Evolutionary conservation across 495 filamentous ascomycete genomes (phyloP).

Genomic region (Penicillium turbatum): DNA sequence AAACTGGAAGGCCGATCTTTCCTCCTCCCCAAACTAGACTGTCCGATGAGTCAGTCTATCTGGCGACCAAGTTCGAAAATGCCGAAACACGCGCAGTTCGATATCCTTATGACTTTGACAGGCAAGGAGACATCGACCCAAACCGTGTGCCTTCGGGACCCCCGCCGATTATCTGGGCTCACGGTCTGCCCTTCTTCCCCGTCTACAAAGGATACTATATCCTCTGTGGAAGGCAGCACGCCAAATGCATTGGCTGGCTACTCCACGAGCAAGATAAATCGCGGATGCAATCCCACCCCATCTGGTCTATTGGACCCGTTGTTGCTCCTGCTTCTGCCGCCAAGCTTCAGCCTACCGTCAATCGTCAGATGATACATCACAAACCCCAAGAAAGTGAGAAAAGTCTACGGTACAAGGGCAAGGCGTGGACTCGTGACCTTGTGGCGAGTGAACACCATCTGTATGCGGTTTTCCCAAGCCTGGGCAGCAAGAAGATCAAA

Average conservation of each 20-base stretch:
- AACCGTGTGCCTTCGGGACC: conserved; percentile 15
- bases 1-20: conserved; percentile 2
- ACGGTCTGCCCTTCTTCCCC: conserved; percentile 23
- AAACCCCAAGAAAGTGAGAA: conserved; percentile 1
- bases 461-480: conserved; percentile 3
- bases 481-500: background rate
- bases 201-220: conserved; percentile 23
- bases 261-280: background rate
- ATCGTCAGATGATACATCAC: conserved; percentile 12
- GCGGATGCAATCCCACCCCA: background rate
- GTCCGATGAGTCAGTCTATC: conserved; percentile 23
- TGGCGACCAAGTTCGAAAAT: conserved; percentile 15
- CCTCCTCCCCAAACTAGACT: conserved; percentile 16
- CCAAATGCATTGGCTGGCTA: conserved; percentile 6
- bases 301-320: conserved; percentile 18
- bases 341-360: background rate
- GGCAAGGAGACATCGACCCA: conserved; percentile 12
- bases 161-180: conserved; percentile 18
- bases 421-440: conserved; percentile 2
- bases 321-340: conserved; percentile 17
- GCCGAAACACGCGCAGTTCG: background rate
- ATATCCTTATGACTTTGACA: conserved; percentile 20
- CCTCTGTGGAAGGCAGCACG: conserved; percentile 17
- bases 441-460: conserved; percentile 9
- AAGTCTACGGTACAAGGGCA: background rate